Conservation (phyloP, 352 stramenopile species). For the Pythium plurisporium region DNA sequence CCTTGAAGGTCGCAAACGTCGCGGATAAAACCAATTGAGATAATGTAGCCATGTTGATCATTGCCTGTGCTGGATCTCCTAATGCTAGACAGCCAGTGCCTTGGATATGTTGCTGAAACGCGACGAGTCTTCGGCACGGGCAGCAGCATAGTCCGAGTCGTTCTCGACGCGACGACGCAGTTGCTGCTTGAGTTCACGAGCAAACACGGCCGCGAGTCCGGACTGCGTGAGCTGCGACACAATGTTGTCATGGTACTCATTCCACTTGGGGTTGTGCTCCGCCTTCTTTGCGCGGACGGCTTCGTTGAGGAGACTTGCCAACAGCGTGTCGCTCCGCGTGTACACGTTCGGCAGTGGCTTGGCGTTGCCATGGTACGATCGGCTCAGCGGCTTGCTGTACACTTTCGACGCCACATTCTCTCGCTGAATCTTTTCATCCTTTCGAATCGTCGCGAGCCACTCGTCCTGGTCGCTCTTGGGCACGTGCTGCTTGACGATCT, state of each 20-base stretch:
- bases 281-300: constrained; percentile 52
- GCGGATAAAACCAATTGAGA: not conserved
- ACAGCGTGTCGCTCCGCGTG: constrained; percentile 53
- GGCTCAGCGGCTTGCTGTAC: constrained; percentile 44
- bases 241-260: constrained; percentile 43
- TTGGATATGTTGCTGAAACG: constrained; percentile 58
- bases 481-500: constrained; percentile 61
- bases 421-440: constrained; percentile 44
- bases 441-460: constrained; percentile 64
- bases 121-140: constrained; percentile 11
- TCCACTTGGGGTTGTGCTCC: constrained; percentile 56
- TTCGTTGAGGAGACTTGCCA: constrained; percentile 59
- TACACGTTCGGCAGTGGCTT: constrained; percentile 57
- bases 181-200: constrained; percentile 57
- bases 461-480: constrained; percentile 46
- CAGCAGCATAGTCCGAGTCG: constrained; percentile 55
- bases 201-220: constrained; percentile 44
- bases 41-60: not conserved
- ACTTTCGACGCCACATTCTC: constrained; percentile 25
- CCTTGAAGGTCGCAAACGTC: not conserved
- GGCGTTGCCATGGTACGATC: constrained; percentile 49
- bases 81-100: constrained; percentile 31
- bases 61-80: too few species aligned
- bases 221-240: constrained; percentile 46
- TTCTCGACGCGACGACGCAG: constrained; percentile 44